Percentiles rank a stretch among this genome's conserved stretches.
These are phyloP conservation scores for Phytophthora uliginosa DNA, from an alignment of 352 stramenopile genomes.

Conservation along the genomic window DNA sequence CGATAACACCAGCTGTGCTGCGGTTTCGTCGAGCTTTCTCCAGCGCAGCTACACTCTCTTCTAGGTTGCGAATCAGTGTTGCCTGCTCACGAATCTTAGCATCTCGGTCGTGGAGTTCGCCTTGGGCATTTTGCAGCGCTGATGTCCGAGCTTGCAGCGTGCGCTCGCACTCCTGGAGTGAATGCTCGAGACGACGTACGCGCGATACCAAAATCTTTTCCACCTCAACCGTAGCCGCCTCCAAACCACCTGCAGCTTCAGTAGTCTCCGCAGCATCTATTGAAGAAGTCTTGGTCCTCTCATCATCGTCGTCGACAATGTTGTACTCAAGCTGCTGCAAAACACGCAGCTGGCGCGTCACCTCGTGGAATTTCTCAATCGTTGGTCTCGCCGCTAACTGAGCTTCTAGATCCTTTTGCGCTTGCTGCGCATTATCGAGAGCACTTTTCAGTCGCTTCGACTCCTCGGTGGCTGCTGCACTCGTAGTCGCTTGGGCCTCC, in stretches of 20 bases:
- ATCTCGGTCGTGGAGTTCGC: conserved; percentile 43
- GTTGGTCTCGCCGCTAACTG: conserved; percentile 80
- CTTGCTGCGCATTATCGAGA: conserved; percentile 38
- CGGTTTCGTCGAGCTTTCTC: conserved; percentile 52
- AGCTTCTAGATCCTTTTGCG: conserved; percentile 42
- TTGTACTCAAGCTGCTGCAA: conserved; percentile 95
- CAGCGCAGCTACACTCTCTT: conserved; percentile 74
- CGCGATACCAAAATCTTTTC: conserved; percentile 76
- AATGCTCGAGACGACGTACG: conserved; percentile 77
- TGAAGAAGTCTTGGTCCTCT: conserved; percentile 33
- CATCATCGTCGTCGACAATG: conserved; percentile 76
- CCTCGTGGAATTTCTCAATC: conserved; percentile 87
- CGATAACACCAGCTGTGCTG: conserved; percentile 24
- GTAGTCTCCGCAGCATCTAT: conserved; percentile 15
- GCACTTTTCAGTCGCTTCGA: conserved; percentile 42
- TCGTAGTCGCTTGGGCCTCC: conserved; percentile 45
- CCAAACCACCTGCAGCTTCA: conserved; percentile 30
- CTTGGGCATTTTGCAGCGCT: conserved; percentile 47
- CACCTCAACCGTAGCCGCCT: conserved; percentile 49
- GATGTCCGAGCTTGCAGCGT: conserved; percentile 41
- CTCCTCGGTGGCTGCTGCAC: conserved; percentile 35
- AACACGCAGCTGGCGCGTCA: conserved; percentile 92
- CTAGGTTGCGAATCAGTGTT: conserved; percentile 60
- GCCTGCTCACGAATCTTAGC: conserved; percentile 63
- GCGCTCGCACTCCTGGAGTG: conserved; percentile 75